Evolutionary conservation across 2,329 filamentous ascomycete genomes (phyloP).

Genomic region (Aspergillus udagawae): DNA sequence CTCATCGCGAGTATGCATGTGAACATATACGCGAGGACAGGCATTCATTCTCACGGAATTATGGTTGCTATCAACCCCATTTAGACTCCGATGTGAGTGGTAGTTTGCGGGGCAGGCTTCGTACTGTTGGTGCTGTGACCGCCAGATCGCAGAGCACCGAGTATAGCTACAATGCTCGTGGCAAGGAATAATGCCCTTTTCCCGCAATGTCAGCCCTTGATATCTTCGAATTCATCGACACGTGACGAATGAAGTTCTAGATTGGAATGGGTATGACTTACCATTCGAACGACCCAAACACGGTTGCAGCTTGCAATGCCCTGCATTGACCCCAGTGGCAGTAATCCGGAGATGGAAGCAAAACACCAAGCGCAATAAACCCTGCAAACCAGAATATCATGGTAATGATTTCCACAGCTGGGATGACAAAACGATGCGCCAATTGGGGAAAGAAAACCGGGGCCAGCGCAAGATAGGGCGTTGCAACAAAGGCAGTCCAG

Average conservation of each 20-base stretch:
- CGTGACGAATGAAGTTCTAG: not conserved
- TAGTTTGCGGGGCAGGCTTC: slow-evolving; percentile 22
- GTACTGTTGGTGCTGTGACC: slow-evolving; percentile 18
- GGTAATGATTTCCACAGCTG: slow-evolving; percentile 67
- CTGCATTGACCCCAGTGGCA: slow-evolving; percentile 57
- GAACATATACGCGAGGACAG: not conserved
- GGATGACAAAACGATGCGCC: slow-evolving; percentile 62
- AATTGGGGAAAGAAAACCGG: slow-evolving; percentile 59
- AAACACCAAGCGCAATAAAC: slow-evolving; percentile 70
- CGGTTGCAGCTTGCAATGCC: slow-evolving; percentile 51
- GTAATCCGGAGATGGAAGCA: slow-evolving; percentile 53
- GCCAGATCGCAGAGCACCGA: slow-evolving; percentile 45
- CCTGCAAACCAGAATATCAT: slow-evolving; percentile 89
- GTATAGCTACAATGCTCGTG: slow-evolving; percentile 47
- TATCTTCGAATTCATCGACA: not conserved
- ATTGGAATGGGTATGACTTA: slow-evolving; percentile 21
- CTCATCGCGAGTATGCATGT: not conserved
- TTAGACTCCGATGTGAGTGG: slow-evolving; percentile 14
- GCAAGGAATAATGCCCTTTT: slow-evolving; percentile 43
- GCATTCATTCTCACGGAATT: not conserved
- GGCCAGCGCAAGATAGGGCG: slow-evolving; percentile 66
- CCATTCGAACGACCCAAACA: slow-evolving; percentile 49
- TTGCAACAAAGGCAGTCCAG: slow-evolving; percentile 67
- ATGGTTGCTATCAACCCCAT: not conserved
- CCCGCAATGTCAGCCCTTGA: slow-evolving; percentile 3